Base-by-base conservation (phyloP, 2,329 filamentous ascomycete species). In the Fusarium xylarioides region DNA sequence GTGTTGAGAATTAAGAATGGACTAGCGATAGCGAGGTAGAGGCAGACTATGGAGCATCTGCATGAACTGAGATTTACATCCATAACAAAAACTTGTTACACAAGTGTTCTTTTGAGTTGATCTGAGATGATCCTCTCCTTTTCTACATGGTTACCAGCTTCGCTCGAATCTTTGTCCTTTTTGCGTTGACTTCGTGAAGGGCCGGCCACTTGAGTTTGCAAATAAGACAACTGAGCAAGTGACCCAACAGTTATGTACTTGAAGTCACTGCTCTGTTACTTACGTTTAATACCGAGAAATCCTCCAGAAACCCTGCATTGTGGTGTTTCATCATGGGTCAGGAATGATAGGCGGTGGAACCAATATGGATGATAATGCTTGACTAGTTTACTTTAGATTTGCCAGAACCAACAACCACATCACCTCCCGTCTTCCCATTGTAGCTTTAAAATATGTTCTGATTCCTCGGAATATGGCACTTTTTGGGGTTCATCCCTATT, bases 1-100 rank as follows among this genome's bases (percentile, higher is more conserved):
- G 42, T 58, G 26, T 23, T 40, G 47, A 61, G 35, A 55, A 52
- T 46, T 55, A 53, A 69, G 66, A 58, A 40, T 73, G 66, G 46
- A 59, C 50, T 52, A 54, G 44, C 40, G 35, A 47, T 52, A 50
- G 38, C 32, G 35, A 52, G 46, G 63, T 47, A 44, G 60, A 26
- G n/a, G 30, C 19, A n/a, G n/a, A 34, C 16, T 30, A 47, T 21
- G 47, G 58, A 40, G 37, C 55, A 61, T 43, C 26, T n/a, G 30
- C 32, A 63, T 68, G 62, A 46, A 52, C 19, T 28, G 38, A 62
- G 46, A 69, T 53, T 54, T 28, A 21, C 23, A 28, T 21, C 14
- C 26, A 47, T 54, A 10, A 28, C 23, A 40, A 26, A 18, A 54
- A 28, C 34, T n/a, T 40, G 18, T 26, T 12, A 21, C 23, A 53